These are phyloP conservation scores for Paramecium primaurelia DNA, from an alignment of 73 alveolate species.

Conservation along the genomic window DNA sequence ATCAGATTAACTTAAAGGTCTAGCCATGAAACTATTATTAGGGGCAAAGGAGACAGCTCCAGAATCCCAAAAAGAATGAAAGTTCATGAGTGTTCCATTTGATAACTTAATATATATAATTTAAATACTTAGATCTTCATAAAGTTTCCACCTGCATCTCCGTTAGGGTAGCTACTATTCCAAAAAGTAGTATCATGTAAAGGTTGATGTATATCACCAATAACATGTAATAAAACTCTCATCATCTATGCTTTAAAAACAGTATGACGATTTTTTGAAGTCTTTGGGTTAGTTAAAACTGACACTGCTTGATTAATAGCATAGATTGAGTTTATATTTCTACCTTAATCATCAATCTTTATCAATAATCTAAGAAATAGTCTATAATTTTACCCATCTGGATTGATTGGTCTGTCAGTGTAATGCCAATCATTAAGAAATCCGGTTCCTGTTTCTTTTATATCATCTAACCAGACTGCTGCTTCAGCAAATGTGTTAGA, in stretches of 20 bases:
- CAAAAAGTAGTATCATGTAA: slow-evolving; percentile 72
- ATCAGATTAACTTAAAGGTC: slow-evolving; percentile 27
- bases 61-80: slow-evolving; percentile 58
- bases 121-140: slow-evolving; percentile 53
- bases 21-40: background rate
- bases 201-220: slow-evolving; percentile 86
- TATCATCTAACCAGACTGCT: slow-evolving; percentile 77
- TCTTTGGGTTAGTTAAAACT: background rate
- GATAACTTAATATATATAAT: background rate
- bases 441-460: slow-evolving; percentile 69
- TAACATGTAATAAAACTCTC: slow-evolving; percentile 73
- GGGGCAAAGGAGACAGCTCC: slow-evolving; percentile 45
- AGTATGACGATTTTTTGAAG: slow-evolving; percentile 20
- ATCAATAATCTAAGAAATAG: background rate
- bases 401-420: slow-evolving; percentile 66
- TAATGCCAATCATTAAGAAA: slow-evolving; percentile 69
- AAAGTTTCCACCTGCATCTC: slow-evolving; percentile 80
- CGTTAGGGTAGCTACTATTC: slow-evolving; percentile 65
- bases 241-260: slow-evolving; percentile 61
- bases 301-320: background rate
- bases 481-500: slow-evolving; percentile 69
- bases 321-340: background rate
- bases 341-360: background rate
- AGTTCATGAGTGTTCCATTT: slow-evolving; percentile 39
- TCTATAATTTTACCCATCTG: slow-evolving; percentile 10